These are phyloP conservation scores for Hypholoma fasciculare DNA, from an alignment of 768 basidiomycete species.

Conservation along the genomic window DNA sequence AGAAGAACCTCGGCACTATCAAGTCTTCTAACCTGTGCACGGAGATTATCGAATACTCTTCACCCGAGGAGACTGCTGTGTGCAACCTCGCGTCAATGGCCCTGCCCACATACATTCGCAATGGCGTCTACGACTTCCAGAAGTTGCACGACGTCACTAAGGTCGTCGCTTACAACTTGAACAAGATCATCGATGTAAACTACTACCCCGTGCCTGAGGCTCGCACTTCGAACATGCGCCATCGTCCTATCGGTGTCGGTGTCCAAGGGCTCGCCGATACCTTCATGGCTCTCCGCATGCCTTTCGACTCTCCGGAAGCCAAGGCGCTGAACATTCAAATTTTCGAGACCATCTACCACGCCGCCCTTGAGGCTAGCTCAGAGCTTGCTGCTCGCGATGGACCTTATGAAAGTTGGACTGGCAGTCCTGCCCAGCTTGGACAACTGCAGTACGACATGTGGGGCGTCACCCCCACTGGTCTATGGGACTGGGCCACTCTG, in stretches of 20 bases:
- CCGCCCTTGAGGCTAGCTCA: conserved; percentile 84
- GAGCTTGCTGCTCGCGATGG: conserved; percentile 83
- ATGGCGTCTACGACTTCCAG: conserved; percentile 89
- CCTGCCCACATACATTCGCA: conserved; percentile 85
- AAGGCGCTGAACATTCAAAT: conserved; percentile 91
- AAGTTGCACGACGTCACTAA: conserved; percentile 93
- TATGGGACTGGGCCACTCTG: conserved; percentile 93
- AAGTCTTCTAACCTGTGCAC: conserved; percentile 99
- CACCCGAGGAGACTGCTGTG: conserved; percentile 96
- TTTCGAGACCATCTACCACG: conserved; percentile 99
- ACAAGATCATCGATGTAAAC: conserved; percentile 92
- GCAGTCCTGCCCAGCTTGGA: conserved; percentile 88
- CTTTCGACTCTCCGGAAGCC: conserved; percentile 90
- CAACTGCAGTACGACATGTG: conserved; percentile 94
- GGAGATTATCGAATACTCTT: conserved; percentile 97
- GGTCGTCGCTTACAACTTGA: conserved; percentile 91
- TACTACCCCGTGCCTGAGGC: conserved; percentile 95
- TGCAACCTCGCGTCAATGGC: conserved; percentile 98
- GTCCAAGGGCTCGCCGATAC: conserved; percentile 98
- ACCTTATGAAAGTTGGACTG: conserved; percentile 86
- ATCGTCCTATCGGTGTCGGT: conserved; percentile 96
- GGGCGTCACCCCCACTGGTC: conserved; percentile 83
- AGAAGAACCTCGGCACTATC: conserved; percentile 97
- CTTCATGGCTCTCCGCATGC: conserved; percentile 96
- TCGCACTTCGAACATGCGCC: conserved; percentile 91